Conservation (phyloP, 1,284 basidiomycete genomes). For the Cystobasidium pallidum region DNA sequence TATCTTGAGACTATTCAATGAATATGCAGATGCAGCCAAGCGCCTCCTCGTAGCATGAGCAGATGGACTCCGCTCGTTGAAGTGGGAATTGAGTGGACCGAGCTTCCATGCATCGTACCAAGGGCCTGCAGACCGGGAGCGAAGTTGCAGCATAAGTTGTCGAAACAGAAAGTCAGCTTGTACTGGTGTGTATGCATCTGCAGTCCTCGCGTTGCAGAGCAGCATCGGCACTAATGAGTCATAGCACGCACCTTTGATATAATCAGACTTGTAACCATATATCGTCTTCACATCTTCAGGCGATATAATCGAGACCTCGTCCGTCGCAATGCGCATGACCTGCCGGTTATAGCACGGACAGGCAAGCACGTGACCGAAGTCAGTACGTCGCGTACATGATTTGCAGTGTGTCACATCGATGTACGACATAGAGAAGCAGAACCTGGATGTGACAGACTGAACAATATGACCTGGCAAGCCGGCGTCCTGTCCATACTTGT, state of each 20-base stretch:
- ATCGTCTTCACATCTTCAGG: conserved; percentile 50
- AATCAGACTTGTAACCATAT: conserved; percentile 50
- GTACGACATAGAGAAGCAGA: no score
- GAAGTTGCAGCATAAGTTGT: no score
- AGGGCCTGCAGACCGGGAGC: conserved; percentile 14
- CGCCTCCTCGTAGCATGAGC: conserved; percentile 50
- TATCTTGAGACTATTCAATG: conserved; percentile 50
- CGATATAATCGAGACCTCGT: conserved; percentile 50
- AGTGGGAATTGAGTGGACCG: conserved; percentile 47
- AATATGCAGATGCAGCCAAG: conserved; percentile 51
- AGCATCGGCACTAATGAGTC: conserved; percentile 42
- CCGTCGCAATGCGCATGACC: conserved; percentile 52
- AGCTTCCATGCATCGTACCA: conserved; percentile 42
- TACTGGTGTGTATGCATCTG: no score
- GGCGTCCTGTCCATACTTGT: background rate
- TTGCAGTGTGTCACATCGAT: no score
- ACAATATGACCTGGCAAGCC: no score
- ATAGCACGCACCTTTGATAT: conserved; percentile 47
- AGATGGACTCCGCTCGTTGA: conserved; percentile 52
- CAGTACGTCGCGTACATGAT: background rate
- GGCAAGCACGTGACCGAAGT: background rate
- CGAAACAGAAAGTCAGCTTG: no score
- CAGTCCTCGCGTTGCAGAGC: no score
- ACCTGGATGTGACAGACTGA: no score
- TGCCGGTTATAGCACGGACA: background rate